Percentiles rank a stretch among this genome's conserved stretches.
Evolutionary conservation across 306 rosid genomes (phyloP).

Genomic region (Begonia masoniana): DNA sequence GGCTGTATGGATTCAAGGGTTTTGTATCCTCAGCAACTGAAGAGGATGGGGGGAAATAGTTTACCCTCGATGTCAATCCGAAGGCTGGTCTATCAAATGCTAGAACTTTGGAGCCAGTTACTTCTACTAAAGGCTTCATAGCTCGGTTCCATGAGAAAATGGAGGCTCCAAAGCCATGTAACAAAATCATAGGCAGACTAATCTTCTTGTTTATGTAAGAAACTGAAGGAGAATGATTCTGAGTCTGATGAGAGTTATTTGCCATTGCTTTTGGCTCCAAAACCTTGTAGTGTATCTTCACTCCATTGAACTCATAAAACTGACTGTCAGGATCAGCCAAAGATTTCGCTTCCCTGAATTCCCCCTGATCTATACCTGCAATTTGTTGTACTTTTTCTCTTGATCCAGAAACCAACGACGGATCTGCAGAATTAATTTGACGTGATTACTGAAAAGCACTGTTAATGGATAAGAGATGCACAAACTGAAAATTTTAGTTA

Average conservation of each 20-base stretch:
- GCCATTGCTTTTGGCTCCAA: constrained; percentile 34
- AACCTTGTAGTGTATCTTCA: constrained; percentile 76
- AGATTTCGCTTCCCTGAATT: constrained; percentile 50
- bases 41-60: constrained; percentile 17
- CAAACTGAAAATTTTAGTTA: constrained; percentile 1
- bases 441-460: constrained; percentile 7
- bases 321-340: constrained; percentile 81
- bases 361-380: constrained; percentile 84
- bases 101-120: constrained; percentile 56
- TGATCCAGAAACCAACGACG: constrained; percentile 30
- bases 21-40: constrained; percentile 25
- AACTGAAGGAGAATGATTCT: constrained; percentile 8
- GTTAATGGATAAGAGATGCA: background rate
- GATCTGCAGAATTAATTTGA: constrained; percentile 27
- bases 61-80: constrained; percentile 75
- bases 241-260: constrained; percentile 22
- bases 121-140: constrained; percentile 67
- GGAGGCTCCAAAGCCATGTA: constrained; percentile 93
- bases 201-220: constrained; percentile 26
- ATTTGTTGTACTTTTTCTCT: constrained; percentile 37
- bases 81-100: constrained; percentile 98
- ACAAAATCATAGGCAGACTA: constrained; percentile 57
- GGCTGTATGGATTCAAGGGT: constrained; percentile 65
- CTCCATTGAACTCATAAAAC: constrained; percentile 71
- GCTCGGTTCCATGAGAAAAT: constrained; percentile 75